Evolutionary conservation across 192 early-diverging fungal species (phyloP), one percentile per base, ranked within the genome.

Genomic region (Paraglomus brasilianum): DNA sequence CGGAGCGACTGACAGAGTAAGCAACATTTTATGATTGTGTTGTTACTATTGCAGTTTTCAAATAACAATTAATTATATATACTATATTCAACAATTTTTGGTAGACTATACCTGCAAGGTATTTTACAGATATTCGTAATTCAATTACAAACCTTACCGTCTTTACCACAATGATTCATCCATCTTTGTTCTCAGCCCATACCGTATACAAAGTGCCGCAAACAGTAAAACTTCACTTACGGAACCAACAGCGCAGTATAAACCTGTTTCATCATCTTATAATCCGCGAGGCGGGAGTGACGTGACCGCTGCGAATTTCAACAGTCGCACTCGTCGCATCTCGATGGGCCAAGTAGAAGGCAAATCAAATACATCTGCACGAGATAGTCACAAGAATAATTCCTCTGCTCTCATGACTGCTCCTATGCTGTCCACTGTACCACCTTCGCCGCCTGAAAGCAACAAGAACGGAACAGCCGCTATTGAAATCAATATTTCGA

Each of bases 271-370:
- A 30, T 47, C 59, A 1, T 24, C 67, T 8, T 47, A 66, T 38
- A 61, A 73, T 38, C 46, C 66, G 3, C 36, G 64, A 19, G 21
- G 71, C 30, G 38, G 47, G 14, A 57, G 72, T 50, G 60, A 49
- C 55, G 63, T n/a, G 66, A 41, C 39, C 61, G 70, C 22, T 63
- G 47, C 0, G 70, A 74, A 6, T n/a, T 70, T 17, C 19, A 53
- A 42, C 63, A 71, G 47, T 58, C 53, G 21, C 65, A 69, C 1
- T 78, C 77, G 4, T 21, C 72, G 22, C 70, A 69, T 1, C 69
- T 70, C 21, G 7, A 17, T 30, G 17, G 53, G 53, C 21, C 11
- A 11, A 56, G 53, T 10, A 21, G 53, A 56, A 30, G 30, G 30
- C 30, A 30, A 30, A 30, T 30, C 30, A 30, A 30, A 30, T 3